Evolutionary conservation across 768 basidiomycete species (phyloP), one percentile per base, ranked within the genome.

Genomic region (Phylloporus sp.): DNA sequence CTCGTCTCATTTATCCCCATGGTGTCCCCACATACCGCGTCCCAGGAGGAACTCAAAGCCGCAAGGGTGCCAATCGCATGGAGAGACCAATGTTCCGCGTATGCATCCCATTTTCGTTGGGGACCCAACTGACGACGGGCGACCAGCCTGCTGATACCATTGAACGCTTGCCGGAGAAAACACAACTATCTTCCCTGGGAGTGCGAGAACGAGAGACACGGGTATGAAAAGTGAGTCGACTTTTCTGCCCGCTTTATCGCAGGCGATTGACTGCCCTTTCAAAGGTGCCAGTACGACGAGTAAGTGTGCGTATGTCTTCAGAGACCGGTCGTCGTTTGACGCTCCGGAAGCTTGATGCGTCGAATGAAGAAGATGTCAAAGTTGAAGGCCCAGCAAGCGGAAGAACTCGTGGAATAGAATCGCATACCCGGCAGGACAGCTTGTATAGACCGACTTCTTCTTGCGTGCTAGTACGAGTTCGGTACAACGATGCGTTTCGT

Each of bases 281-380:
- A 21, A 39, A 95, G 91, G 70, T 95, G 92, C 62, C 92, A 96
- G 70, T 94, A 92, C 63, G 89, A 93, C 56, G 92, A 96, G 92
- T 94, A 67, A 64, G 86, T 79, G 44, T 6, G 33, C 37, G 15
- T n/a, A 18, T 39, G 17, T 40, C 28, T 41, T 40, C 22, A 46
- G 44, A 47, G 22, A 20, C 36, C 18, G 14, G 6, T n/a, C 28
- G 3, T 9, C 20, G 13, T 21, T 35, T 55, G 33, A 34, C 44
- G 9, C 18, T 42, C 24, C 20, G 33, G 26, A 54, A 95, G 92
- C 66, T 86, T 90, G 70, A 73, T 93, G 58, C 84, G 86, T 45
- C 80, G 92, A 53, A 93, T 93, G 90, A 90, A 83, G 73, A 75
- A 79, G 56, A 75, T 93, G 53, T 74, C 84, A 36, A 86, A 85